Percentiles rank a stretch among this genome's conserved stretches.
Evolutionary conservation across 1,139 yeast genomes (phyloP).

Genomic region (Wickerhamiella infanticola): DNA sequence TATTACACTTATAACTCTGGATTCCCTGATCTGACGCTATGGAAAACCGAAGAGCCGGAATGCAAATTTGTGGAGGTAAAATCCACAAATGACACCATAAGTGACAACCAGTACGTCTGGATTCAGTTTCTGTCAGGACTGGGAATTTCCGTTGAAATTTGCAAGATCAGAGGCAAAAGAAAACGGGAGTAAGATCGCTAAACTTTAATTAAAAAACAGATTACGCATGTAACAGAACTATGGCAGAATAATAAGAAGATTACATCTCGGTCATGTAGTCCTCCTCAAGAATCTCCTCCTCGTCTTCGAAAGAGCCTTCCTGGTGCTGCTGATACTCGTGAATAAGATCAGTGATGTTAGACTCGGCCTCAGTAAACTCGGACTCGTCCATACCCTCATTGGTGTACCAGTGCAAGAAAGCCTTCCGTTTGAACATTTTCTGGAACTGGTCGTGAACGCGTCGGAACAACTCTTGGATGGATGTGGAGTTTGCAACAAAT

Average conservation of each 20-base stretch:
- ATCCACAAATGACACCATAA: conserved; percentile 25
- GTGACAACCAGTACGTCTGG: conserved; percentile 28
- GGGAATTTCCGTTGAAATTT: conserved; percentile 24
- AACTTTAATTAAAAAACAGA: not conserved
- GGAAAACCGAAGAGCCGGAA: conserved; percentile 14
- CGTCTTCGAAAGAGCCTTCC: conserved; percentile 63
- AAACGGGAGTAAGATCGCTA: not conserved
- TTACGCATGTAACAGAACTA: not conserved
- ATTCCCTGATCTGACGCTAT: conserved; percentile 26
- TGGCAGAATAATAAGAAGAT: not conserved
- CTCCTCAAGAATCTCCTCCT: conserved; percentile 7
- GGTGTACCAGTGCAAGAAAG: conserved; percentile 92
- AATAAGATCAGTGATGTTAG: conserved; percentile 74
- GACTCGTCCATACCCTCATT: conserved; percentile 91
- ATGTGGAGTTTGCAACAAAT: conserved; percentile 81
- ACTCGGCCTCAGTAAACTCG: conserved; percentile 82
- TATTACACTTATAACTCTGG: conserved; percentile 23
- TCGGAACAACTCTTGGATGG: conserved; percentile 79
- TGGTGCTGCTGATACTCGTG: conserved; percentile 88
- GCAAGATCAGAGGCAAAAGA: conserved; percentile 16
- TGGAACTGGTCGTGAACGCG: conserved; percentile 82
- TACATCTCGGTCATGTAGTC: conserved; percentile 3
- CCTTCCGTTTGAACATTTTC: conserved; percentile 86
- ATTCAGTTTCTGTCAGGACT: conserved; percentile 20
- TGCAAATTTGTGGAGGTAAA: conserved; percentile 24